Evolutionary conservation across 805 yeast species (phyloP).

Genomic region (Wickerhamiella brachini): DNA sequence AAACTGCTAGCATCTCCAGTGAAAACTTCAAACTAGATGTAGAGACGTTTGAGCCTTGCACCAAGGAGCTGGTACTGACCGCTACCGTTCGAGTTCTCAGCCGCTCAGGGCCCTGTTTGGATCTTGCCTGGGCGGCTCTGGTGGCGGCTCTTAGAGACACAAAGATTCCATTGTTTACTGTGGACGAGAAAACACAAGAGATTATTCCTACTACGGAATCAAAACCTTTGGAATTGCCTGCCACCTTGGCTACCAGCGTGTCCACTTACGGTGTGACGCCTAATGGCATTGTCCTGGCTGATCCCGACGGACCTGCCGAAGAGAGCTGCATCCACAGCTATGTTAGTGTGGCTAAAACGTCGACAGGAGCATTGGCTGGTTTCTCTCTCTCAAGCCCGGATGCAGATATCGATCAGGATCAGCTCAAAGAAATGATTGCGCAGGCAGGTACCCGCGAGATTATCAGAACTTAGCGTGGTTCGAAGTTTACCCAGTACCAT

Average conservation of each 20-base stretch:
- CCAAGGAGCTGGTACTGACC: constrained; percentile 43
- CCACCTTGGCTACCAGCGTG: constrained; percentile 28
- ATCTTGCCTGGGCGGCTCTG: constrained; percentile 57
- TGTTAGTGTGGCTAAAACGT: constrained; percentile 30
- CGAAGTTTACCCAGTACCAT: neutral
- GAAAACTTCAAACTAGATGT: constrained; percentile 21
- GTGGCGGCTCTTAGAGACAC: constrained; percentile 46
- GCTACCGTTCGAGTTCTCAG: constrained; percentile 68
- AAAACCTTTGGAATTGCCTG: constrained; percentile 26
- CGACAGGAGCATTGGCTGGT: constrained; percentile 10
- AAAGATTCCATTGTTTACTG: constrained; percentile 51
- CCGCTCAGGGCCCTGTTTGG: constrained; percentile 70
- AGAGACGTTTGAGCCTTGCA: constrained; percentile 21
- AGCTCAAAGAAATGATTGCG: neutral
- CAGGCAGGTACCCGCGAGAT: neutral
- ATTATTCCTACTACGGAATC: constrained; percentile 27
- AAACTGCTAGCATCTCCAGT: constrained; percentile 39
- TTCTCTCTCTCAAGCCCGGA: neutral
- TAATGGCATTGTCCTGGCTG: constrained; percentile 40
- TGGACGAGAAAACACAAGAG: constrained; percentile 40
- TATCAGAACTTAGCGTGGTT: neutral
- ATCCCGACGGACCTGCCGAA: constrained; percentile 76
- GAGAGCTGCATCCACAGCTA: constrained; percentile 46
- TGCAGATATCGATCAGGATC: neutral
- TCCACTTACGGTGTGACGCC: constrained; percentile 43